Evolutionary conservation across 352 stramenopile species (phyloP).

Genomic region (Porosira glacialis): DNA sequence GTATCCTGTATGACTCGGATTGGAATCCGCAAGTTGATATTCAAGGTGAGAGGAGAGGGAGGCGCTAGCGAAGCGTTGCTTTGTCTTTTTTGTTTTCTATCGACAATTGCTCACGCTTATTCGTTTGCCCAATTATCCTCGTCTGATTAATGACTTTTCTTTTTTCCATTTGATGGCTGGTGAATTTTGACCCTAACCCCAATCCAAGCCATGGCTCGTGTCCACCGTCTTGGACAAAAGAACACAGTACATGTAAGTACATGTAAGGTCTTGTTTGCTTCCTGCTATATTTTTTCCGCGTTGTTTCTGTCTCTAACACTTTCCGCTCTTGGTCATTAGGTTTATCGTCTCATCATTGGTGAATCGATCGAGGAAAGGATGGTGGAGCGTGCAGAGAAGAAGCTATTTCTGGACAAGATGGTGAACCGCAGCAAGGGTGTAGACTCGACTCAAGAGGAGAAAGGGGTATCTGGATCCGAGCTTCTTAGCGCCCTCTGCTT

Average conservation of each 20-base stretch:
- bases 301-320: too few relatives aligned
- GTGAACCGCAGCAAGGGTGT: too few relatives aligned
- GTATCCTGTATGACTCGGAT: constrained; percentile 97
- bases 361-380: constrained; percentile 99
- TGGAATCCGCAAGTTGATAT: background rate
- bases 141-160: background rate
- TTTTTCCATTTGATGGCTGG: background rate
- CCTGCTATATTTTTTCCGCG: too few relatives aligned
- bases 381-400: constrained; percentile 94
- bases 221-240: constrained; percentile 97
- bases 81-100: background rate
- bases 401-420: constrained; percentile 88
- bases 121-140: background rate
- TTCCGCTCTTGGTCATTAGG: too few relatives aligned
- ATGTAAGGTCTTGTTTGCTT: too few relatives aligned
- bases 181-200: constrained; percentile 80
- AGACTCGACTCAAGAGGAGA: too few relatives aligned
- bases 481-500: too few relatives aligned
- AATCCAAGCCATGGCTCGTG: constrained; percentile 95
- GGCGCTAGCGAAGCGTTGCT: background rate
- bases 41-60: background rate
- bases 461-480: too few relatives aligned
- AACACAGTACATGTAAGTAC: constrained; percentile 96
- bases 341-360: constrained; percentile 97
- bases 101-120: background rate